Base-by-base conservation (phyloP, 2,329 filamentous ascomycete genomes). In the Calonectria honghensis region DNA sequence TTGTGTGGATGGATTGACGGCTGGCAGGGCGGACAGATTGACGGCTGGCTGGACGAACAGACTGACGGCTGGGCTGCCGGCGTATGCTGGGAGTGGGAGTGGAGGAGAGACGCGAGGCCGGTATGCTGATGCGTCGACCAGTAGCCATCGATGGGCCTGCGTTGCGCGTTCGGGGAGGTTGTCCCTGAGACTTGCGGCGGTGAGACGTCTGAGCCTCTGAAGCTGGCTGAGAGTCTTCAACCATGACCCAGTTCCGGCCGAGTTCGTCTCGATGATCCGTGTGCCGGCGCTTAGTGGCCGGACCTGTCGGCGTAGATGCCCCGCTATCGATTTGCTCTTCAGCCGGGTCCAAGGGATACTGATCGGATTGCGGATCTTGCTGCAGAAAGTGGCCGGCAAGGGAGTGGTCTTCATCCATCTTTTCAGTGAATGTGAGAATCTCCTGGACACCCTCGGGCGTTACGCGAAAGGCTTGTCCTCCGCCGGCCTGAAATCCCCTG, bases 401-500 rank as follows among this genome's bases (percentile, higher is more conserved):
- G 6, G 78, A 77, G 13, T 80, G 78, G 18, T 81, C 76, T 20
- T 81, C 66, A 69, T 72, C 72, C 11, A 64, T 65, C 48, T 73
- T 76, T 37, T 77, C 73, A 20, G 76, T 73, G 57, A 79, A 51
- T 27, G 73, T 50, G 31, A 72, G 68, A 51, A 75, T 63, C 59
- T 82, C 80, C 52, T 79, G 72, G 18, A 81, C 54, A n/a, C 75
- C 75, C 10, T 73, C 78, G 18, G 76, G 73, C 24, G 76, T 76
- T 78, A 95, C 86, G 9, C 90, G 87, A 81, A 96, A 98, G 32
- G 92, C 92, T 74, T 88, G 89, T 11, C 96, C 96, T 4, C 94
- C 95, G 10, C 96, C 96, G 16, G 96, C 95, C 75, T 96, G 93
- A 83, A 98, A 98, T 0, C 96, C 96, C 70, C 91, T 90, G 81